phyloP scores from a whole-genome alignment of 176 grass and related monocot species.

The Musa itinerans region DNA sequence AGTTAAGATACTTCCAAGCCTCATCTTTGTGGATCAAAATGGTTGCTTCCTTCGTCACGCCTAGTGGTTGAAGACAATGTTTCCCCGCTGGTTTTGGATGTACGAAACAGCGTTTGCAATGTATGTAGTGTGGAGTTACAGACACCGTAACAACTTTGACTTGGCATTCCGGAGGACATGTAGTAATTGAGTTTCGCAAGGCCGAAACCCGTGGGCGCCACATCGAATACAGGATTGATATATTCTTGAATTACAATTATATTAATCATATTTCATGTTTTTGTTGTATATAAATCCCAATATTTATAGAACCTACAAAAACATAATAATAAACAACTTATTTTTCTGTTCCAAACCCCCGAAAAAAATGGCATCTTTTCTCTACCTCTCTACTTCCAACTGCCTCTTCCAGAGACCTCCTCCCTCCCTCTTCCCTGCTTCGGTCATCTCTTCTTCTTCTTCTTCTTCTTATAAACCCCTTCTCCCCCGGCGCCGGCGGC shows the following conservation, averaged over 20 bases:
- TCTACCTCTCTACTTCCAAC: conserved; percentile 5
- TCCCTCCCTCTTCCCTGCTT: background rate
- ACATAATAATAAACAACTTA: background rate
- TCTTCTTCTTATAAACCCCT: conserved; percentile 2
- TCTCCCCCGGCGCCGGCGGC: background rate
- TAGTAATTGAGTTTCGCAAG: no score
- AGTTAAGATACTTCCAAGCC: background rate
- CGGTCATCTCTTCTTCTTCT: background rate
- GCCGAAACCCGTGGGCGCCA: no score
- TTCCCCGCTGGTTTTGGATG: background rate
- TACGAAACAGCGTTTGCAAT: background rate
- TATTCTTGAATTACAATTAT: no score
- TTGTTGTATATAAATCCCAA: background rate
- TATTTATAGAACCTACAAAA: background rate
- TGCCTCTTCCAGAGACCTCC: background rate
- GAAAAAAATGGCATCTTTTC: conserved; percentile 20
- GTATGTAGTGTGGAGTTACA: no score
- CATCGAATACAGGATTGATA: no score
- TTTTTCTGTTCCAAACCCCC: background rate
- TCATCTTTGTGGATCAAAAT: background rate
- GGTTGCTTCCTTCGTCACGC: background rate
- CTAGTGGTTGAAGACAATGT: no score
- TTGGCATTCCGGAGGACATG: no score
- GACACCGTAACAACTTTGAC: no score
- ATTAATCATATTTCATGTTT: background rate